Evolutionary conservation across 148 eudicot genomes (phyloP), one percentile per base, ranked within the genome.

Genomic region (Polygonum maritimum): DNA sequence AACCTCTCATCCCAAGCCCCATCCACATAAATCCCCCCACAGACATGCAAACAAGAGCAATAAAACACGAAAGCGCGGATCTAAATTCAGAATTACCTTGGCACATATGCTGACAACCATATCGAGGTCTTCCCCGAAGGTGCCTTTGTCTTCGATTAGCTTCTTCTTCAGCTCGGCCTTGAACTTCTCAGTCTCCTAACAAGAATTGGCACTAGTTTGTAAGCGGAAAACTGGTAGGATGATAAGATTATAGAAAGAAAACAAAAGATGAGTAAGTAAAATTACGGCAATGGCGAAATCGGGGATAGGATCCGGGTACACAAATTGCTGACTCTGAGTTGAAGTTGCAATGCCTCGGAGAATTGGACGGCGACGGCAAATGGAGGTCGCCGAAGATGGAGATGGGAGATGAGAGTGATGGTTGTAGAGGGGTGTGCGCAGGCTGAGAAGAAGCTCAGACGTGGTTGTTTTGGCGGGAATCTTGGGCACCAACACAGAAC

Each of bases 271-370:
- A 12, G 65, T 4, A 19, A 15, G 12, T 0, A 78, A 26, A 26
- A 60, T 79, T 79, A 90, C 90, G 45, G 91, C 78, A 4, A 49
- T 52, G 3, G 89, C 87, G 70, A 88, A 88, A 71, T 88, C 87
- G 19, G 89, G 92, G 63, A 79, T 85, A 19, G 90, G 92, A 48
- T 88, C 90, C 15, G 87, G 89, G 62, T 85, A 87, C 16, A 79
- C 79, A 76, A 67, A 67, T 36, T 45, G 71, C 44, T 77, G 73
- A 60, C 79, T 84, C 77, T 74, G 86, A 72, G 80, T 69, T 52
- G 78, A 79, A 54, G 54, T 79, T 22, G 88, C 82, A 60, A 71
- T 48, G 58, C 49, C 77, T 75, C 54, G 15, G 54, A 45, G 80
- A 69, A 18, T n/a, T 16, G 52, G 71, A 35, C 38, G 44, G 14